Evolutionary conservation across 2,329 filamentous ascomycete genomes (phyloP).

Genomic region (Niveomyces coronatus): DNA sequence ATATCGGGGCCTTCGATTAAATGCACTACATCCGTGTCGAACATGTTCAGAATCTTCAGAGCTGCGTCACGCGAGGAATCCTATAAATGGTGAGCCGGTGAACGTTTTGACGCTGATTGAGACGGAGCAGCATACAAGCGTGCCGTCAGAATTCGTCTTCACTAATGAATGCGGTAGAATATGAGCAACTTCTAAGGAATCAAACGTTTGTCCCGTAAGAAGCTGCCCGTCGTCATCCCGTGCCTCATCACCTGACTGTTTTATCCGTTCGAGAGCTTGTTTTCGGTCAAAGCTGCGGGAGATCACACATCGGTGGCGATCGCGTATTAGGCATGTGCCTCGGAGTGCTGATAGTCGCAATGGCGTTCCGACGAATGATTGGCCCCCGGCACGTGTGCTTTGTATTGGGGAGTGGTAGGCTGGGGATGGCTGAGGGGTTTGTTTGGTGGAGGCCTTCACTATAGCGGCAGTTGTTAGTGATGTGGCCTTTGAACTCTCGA

Average conservation of each 20-base stretch:
- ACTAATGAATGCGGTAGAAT: slow-evolving; percentile 12
- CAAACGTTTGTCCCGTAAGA: slow-evolving; percentile 3
- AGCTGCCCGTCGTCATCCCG: slow-evolving; percentile 10
- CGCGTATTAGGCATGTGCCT: slow-evolving; percentile 9
- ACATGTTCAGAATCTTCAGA: slow-evolving; percentile 31
- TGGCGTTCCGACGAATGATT: slow-evolving; percentile 7
- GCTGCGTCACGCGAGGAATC: slow-evolving; percentile 20
- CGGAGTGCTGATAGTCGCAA: slow-evolving; percentile 8
- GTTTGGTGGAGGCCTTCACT: slow-evolving; percentile 9
- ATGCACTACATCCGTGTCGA: slow-evolving; percentile 24
- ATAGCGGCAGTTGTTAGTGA: not conserved
- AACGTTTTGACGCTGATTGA: not conserved
- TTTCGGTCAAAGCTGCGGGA: slow-evolving; percentile 9
- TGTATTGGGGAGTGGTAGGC: slow-evolving; percentile 8
- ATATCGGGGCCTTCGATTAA: slow-evolving; percentile 29
- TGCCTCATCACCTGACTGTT: not conserved
- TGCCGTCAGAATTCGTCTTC: slow-evolving; percentile 6
- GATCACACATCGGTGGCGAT: slow-evolving; percentile 11
- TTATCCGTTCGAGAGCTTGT: slow-evolving; percentile 3
- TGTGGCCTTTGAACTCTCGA: not conserved
- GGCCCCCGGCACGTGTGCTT: not conserved
- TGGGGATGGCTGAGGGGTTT: slow-evolving; percentile 9
- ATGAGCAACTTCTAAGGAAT: slow-evolving; percentile 14
- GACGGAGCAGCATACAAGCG: slow-evolving; percentile 8
- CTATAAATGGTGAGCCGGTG: slow-evolving; percentile 7